These are phyloP conservation scores for Tagetes patula DNA, from an alignment of 129 eudicot species.

Conservation along the genomic window DNA sequence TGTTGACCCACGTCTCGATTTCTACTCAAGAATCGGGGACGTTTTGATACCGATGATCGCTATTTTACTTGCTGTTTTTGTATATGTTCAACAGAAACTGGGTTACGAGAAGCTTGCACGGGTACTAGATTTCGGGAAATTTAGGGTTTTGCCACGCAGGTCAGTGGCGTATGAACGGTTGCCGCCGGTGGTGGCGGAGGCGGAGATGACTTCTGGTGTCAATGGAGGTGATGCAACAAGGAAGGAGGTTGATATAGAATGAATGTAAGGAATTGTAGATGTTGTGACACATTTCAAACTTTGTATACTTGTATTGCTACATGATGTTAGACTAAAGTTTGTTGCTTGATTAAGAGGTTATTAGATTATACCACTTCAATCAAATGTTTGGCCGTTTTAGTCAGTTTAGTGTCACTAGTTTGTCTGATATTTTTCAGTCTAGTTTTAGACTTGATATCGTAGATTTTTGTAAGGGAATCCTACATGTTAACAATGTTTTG, in stretches of 20 bases:
- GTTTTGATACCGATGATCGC: constrained; percentile 55
- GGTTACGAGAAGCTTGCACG: constrained; percentile 54
- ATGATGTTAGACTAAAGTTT: constrained; percentile 1
- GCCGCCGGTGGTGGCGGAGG: constrained; percentile 65
- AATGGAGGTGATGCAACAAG: constrained; percentile 26
- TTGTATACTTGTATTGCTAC: constrained; percentile 11
- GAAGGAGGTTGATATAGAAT: constrained; percentile 48
- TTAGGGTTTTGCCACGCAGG: constrained; percentile 47
- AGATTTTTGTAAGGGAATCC: too few relatives aligned
- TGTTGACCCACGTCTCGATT: constrained; percentile 65
- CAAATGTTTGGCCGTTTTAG: too few relatives aligned
- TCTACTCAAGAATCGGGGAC: constrained; percentile 71
- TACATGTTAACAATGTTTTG: too few relatives aligned
- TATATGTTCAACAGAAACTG: constrained; percentile 73
- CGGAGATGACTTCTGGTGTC: constrained; percentile 79
- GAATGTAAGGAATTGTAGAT: constrained; percentile 21
- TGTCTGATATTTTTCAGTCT: neutral
- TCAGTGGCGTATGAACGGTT: constrained; percentile 71
- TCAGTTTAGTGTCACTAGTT: too few relatives aligned
- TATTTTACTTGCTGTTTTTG: constrained; percentile 48
- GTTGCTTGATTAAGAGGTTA: neutral
- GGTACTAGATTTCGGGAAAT: constrained; percentile 40
- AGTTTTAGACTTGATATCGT: too few relatives aligned
- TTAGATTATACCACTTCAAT: neutral
- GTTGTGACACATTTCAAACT: constrained; percentile 19